Base-by-base conservation (phyloP, 805 yeast species). In the Candida andamanensis region DNA sequence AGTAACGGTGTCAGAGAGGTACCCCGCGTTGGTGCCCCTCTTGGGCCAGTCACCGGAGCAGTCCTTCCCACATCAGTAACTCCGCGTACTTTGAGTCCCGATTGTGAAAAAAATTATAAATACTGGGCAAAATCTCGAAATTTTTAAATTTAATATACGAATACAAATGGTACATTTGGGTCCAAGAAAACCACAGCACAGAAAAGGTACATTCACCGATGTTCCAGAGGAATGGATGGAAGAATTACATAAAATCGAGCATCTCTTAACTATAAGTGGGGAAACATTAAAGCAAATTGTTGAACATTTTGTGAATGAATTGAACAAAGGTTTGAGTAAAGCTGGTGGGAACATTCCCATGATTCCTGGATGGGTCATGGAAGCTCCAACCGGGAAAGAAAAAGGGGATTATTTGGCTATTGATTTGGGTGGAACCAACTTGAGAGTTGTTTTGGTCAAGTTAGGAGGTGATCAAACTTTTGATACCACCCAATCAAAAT, bases 361-460 rank as follows among this genome's bases (percentile, higher is more conserved):
- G 97, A 87, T 82, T 54, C 95, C 95, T 29, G 85, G 94, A 41
- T 90, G 97, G 97, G 97, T 90, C 35, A 68, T 87, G 72, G 94
- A 83, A 52, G 82, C 69, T 68, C 97, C 97, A 44, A 80, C 90
- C 30, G 98, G 98, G 44, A 65, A 77, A 46, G 98, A 90, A 60
- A 73, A 72, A 25, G 98, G 98, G 44, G 80, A 85, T 46, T 90
- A 73, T 61, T 65, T 90, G 55, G 97, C 97, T 32, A 82, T 92
- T 39, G 98, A 90, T 59, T 74, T 90, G 65, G 98, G 98, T 57
- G 98, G 98, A 41, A 90, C 98, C 41, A 90, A 90, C 67, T 72
- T 90, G 60, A 78, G 98, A 58, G 95, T 87, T 29, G 95, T 90
- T 37, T 74, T 82, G 54, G 90, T 90, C 50, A 78, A 77, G 42